Percentiles rank a stretch among this genome's conserved stretches.
Conservation (phyloP, 495 filamentous ascomycete genomes). For the Daldinia grandis region DNA sequence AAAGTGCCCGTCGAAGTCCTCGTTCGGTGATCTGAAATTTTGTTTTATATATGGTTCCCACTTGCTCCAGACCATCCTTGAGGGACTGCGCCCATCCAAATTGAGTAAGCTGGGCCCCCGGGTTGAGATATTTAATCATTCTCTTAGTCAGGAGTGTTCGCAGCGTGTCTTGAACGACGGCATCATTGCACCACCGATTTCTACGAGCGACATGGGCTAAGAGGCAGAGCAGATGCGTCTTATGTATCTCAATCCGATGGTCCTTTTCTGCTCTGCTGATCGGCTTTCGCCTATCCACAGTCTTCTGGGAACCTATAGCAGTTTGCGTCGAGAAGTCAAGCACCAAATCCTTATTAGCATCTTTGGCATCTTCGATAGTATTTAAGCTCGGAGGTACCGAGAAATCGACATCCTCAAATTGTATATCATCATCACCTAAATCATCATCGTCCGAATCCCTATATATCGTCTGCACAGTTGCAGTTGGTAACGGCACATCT, state of each 20-base stretch:
- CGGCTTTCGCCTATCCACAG: conserved; percentile 63
- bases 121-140: conserved; percentile 68
- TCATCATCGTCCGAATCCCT: conserved; percentile 43
- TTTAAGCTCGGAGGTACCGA: conserved; percentile 29
- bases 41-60: conserved; percentile 68
- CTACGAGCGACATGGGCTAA: conserved; percentile 75
- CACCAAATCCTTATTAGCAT: conserved; percentile 64
- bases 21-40: conserved; percentile 74
- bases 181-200: conserved; percentile 91
- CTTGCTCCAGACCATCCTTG: conserved; percentile 77
- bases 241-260: conserved; percentile 79
- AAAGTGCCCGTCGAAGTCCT: conserved; percentile 74
- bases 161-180: conserved; percentile 66
- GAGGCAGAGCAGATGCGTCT: conserved; percentile 83
- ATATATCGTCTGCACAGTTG: conserved; percentile 36
- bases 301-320: conserved; percentile 42
- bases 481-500: conserved; percentile 42
- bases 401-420: conserved; percentile 51
- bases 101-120: conserved; percentile 69
- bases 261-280: conserved; percentile 75
- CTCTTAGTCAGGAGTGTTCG: conserved; percentile 68
- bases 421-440: conserved; percentile 34
- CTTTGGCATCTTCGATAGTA: conserved; percentile 47
- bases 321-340: conserved; percentile 60
- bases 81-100: conserved; percentile 76